Base-by-base conservation (phyloP, 2,329 filamentous ascomycete species). In the Epichloe aotearoae region DNA sequence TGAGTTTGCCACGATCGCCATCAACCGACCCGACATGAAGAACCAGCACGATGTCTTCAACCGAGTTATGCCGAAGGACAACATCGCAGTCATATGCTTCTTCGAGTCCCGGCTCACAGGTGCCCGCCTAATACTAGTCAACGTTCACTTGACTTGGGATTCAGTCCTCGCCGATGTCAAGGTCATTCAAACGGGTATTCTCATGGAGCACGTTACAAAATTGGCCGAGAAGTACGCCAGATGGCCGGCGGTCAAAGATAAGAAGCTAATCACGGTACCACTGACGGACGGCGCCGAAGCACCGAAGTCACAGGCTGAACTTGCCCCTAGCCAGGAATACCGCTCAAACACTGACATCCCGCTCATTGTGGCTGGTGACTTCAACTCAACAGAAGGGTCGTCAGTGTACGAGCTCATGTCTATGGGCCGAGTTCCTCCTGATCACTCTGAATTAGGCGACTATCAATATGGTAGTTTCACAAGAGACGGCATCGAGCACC, bases 1-100 rank as follows among this genome's bases (percentile, higher is more conserved):
- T 61, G 89, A 96, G 66, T 95, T 96, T 64, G 84, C 86, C 38
- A 85, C 88, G 53, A 87, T 88, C 51, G 91, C 91, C 57, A 95
- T 98, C 68, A 93, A 94, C 64, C 78, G 93, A 57, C 88, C 90
- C 3, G 93, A 97, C 64, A 95, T 96, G 81, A 97, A 97, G 71
- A 88, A 90, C 51, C 88, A 95, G 61, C 88, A 95, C 63, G 93
- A 98, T 61, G 91, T 97, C 52, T 97, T 95, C 76, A 98, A 98
- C 66, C 86, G 93, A 30, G 86, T 98, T 54, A 97, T 96, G 93
- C 90, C 91, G 54, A 88, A 93, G 69, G 93, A 98, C 73, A 91
- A 97, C 64, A 95, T 98, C 66, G 93, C 86, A 15, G 84, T 95
- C 46, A 80, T 95, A 46, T 82, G 86, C 51, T 95, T 97, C 72